Percentiles rank a stretch among this genome's conserved stretches.
These are phyloP conservation scores for Setaria italica DNA, from an alignment of 202 grass and related monocot species.

Conservation along the genomic window DNA sequence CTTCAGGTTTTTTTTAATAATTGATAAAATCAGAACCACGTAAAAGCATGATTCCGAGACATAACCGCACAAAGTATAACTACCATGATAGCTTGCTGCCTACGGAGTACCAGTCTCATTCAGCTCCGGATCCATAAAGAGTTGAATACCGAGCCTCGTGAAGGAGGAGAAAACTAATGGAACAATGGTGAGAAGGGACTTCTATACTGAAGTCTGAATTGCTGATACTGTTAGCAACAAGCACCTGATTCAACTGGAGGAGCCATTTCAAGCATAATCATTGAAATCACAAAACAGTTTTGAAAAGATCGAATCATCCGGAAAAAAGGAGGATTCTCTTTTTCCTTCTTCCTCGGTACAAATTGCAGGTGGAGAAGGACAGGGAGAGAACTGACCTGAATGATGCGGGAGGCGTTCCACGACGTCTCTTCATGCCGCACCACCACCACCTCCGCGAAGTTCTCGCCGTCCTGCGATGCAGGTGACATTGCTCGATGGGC, in stretches of 20 bases:
- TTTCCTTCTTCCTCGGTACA: no score
- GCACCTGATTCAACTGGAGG: no score
- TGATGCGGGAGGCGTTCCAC: conserved; percentile 66
- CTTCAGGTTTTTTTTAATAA: conserved; percentile 22
- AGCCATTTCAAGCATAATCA: not conserved
- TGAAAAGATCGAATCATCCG: no score
- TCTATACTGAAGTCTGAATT: no score
- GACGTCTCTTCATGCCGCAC: conserved; percentile 72
- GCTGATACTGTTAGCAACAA: no score
- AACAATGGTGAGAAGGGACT: not conserved
- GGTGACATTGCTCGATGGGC: not conserved
- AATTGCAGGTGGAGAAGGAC: no score
- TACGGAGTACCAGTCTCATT: no score
- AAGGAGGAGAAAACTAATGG: not conserved
- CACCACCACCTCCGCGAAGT: no score
- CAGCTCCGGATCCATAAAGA: conserved; percentile 57
- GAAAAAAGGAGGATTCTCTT: no score
- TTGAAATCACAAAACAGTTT: no score
- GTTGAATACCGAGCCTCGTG: not conserved
- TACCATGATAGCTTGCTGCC: conserved; percentile 64
- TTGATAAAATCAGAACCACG: not conserved
- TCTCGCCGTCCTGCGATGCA: conserved; percentile 24
- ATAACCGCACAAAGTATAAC: not conserved
- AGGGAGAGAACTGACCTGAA: conserved; percentile 48
- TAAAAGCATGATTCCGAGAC: not conserved